Conservation (phyloP, 441 rosid species). For the Brassica balearica region DNA sequence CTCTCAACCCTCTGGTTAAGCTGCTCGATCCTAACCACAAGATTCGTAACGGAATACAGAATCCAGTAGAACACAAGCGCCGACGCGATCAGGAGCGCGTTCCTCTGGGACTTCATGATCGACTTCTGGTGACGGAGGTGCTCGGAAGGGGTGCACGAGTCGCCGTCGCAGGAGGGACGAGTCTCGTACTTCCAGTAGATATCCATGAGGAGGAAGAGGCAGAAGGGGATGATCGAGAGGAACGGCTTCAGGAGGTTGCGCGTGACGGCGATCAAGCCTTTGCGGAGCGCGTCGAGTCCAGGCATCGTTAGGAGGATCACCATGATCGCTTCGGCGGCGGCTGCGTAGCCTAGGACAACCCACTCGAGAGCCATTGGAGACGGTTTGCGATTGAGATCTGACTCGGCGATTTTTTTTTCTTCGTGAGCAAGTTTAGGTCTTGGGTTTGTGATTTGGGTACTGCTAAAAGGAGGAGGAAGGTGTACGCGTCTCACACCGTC, state of each 20-base stretch:
- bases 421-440: conserved; percentile 10
- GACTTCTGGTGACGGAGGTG: conserved; percentile 95
- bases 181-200: conserved; percentile 98
- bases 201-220: conserved; percentile 88
- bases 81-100: conserved; percentile 78
- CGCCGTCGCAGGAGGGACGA: conserved; percentile 71
- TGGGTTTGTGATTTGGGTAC: background rate
- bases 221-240: conserved; percentile 83
- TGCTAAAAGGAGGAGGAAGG: background rate
- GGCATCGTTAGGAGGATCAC: conserved; percentile 85
- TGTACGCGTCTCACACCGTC: conserved; percentile 35
- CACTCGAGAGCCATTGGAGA: conserved; percentile 84
- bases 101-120: conserved; percentile 92
- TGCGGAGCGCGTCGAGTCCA: conserved; percentile 82
- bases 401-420: conserved; percentile 11
- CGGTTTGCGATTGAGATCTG: conserved; percentile 39
- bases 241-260: conserved; percentile 93
- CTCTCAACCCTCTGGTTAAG: conserved; percentile 82
- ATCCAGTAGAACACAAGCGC: conserved; percentile 93
- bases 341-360: conserved; percentile 92
- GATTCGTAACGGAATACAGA: conserved; percentile 73
- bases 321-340: conserved; percentile 95
- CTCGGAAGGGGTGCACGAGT: conserved; percentile 78
- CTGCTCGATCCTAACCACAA: conserved; percentile 81
- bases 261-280: conserved; percentile 77